phyloP scores from a whole-genome alignment of 176 grass and related monocot species.

The Melocanna baccifera region DNA sequence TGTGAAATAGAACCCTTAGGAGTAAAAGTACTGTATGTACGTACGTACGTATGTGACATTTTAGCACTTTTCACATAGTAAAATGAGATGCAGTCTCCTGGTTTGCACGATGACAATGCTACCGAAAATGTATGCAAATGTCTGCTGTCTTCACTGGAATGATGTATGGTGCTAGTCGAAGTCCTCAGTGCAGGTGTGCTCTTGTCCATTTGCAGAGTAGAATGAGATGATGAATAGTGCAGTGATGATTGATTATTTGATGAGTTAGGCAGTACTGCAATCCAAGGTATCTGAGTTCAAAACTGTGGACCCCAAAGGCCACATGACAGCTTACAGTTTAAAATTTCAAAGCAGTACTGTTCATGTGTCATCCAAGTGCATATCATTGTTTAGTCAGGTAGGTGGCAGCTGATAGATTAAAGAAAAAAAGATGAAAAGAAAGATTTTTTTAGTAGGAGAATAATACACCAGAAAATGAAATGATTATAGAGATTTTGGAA shows the following conservation, averaged over 20 bases:
- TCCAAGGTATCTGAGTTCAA: slow-evolving; percentile 28
- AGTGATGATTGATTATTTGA: slow-evolving; percentile 28
- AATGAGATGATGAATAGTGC: slow-evolving; percentile 20
- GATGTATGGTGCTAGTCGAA: slow-evolving; percentile 12
- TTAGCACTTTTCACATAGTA: background rate
- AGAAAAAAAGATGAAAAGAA: slow-evolving; percentile 11
- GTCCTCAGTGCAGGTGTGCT: background rate
- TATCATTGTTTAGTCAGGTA: slow-evolving; percentile 18
- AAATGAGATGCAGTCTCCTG: background rate
- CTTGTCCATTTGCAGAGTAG: slow-evolving; percentile 34
- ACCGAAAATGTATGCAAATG: slow-evolving; percentile 9
- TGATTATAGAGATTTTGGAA: background rate
- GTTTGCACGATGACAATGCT: background rate
- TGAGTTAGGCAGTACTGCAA: slow-evolving; percentile 6
- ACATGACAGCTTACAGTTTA: slow-evolving; percentile 21
- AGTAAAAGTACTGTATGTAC: background rate
- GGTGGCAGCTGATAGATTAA: slow-evolving; percentile 17
- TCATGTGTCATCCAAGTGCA: slow-evolving; percentile 13
- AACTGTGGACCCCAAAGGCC: slow-evolving; percentile 20
- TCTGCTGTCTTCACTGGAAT: background rate
- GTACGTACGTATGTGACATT: background rate
- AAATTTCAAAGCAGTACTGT: slow-evolving; percentile 22
- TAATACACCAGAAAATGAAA: background rate
- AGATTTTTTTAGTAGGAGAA: background rate
- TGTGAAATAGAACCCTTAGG: background rate